phyloP scores from a whole-genome alignment of 192 early-diverging fungal species.

The Backusella tarrabulga region DNA sequence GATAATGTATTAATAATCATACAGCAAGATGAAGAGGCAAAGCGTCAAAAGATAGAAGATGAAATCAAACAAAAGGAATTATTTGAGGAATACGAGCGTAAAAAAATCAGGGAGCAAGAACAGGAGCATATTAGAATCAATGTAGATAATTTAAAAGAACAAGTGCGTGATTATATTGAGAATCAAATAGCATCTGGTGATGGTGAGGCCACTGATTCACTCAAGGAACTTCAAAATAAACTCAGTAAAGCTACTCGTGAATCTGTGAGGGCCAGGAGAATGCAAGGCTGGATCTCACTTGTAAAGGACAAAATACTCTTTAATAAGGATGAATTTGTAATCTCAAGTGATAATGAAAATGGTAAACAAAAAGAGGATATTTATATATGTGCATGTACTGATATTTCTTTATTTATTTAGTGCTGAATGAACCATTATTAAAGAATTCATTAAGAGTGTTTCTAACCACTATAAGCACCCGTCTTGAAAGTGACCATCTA shows the following conservation, averaged over 20 bases:
- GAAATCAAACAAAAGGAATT: neutral
- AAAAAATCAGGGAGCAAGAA: neutral
- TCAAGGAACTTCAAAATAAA: neutral
- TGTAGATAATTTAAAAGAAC: neutral
- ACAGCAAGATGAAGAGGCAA: neutral
- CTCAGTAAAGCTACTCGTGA: neutral
- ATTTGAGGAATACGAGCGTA: neutral
- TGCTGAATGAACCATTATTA: neutral
- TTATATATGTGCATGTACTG: too few relatives aligned
- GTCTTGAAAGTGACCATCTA: neutral
- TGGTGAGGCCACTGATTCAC: neutral
- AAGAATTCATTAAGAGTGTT: conserved; percentile 9
- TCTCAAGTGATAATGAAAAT: neutral
- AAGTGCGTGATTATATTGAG: conserved; percentile 9
- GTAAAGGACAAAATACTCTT: neutral
- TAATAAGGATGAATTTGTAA: neutral
- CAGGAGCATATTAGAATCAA: neutral
- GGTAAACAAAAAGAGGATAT: neutral
- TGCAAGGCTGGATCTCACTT: conserved; percentile 7
- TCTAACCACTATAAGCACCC: neutral
- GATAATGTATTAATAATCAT: neutral
- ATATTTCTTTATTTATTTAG: neutral
- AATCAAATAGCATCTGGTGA: neutral
- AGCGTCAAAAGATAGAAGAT: neutral
- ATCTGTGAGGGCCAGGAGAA: neutral